A percentile compares a stretch with the other conserved stretches of the same genome.
phyloP scores from a whole-genome alignment of 2,329 filamentous ascomycete genomes.

The Canariomyces notabilis region DNA sequence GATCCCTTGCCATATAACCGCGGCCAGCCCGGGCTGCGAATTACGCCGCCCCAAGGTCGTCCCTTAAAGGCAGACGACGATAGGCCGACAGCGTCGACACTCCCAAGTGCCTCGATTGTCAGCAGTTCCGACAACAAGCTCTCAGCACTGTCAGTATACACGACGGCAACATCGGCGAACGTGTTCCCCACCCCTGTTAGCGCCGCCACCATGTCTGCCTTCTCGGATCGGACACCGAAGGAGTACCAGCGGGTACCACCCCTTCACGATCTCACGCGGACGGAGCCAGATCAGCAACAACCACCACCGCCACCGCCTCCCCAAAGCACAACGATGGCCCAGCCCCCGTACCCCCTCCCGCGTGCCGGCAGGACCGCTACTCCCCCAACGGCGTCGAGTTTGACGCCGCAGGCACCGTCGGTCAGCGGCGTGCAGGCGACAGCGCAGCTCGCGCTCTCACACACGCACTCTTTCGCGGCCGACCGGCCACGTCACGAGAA shows the following conservation, averaged over 20 bases:
- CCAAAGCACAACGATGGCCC: conserved; percentile 47
- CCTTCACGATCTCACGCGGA: conserved; percentile 53
- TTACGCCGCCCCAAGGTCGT: conserved; percentile 58
- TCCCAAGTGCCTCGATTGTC: conserved; percentile 51
- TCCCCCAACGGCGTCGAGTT: conserved; percentile 34
- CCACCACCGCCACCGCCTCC: conserved; percentile 33
- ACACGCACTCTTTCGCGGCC: conserved; percentile 41
- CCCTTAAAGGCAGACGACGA: conserved; percentile 54
- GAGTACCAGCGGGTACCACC: conserved; percentile 57
- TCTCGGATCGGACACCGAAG: conserved; percentile 48
- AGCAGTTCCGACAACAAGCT: conserved; percentile 58
- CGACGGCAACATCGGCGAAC: conserved; percentile 45
- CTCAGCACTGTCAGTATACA: conserved; percentile 50
- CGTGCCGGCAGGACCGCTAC: conserved; percentile 48
- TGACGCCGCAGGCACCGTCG: conserved; percentile 30
- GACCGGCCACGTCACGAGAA: conserved; percentile 60
- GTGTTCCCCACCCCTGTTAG: conserved; percentile 60
- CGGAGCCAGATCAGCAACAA: conserved; percentile 44
- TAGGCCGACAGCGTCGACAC: conserved; percentile 53
- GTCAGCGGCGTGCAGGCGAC: conserved; percentile 47
- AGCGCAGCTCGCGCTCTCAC: conserved; percentile 56
- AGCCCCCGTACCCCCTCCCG: conserved; percentile 53
- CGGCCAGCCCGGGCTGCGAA: conserved; percentile 53
- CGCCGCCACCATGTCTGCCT: conserved; percentile 40
- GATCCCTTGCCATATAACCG: conserved; percentile 57